Evolutionary conservation across 257 asterid species (phyloP), one percentile per base, ranked within the genome.

Genomic region (Gentiana straminea): DNA sequence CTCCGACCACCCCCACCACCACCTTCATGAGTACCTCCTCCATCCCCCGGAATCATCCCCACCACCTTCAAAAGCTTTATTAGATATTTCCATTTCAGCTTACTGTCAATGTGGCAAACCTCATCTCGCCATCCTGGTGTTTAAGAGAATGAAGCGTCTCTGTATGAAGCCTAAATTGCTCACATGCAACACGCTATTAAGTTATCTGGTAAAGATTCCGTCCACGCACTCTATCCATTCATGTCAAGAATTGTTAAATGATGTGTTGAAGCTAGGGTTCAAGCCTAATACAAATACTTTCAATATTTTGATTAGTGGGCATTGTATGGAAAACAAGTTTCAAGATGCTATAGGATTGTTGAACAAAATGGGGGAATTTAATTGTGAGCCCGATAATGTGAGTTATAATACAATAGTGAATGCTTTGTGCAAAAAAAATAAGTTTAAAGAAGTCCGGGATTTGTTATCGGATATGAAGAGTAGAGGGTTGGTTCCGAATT

Each of bases 61-160:
- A 10, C 74, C 71, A 2, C 97, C 97, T 3, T 60, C 80, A 6
- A 68, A 62, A 10, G 74, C 75, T 47, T 80, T 89, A 3, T 47
- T 86, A 2, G 70, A 83, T 74, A 86, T 85, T 39, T 71, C 79
- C 57, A 74, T 89, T 33, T 62, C 68, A 32, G 82, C 90, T 3
- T 89, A 89, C 63, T 84, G 89, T 71, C 73, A 76, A 1, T 70
- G 75, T 52, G 82, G 86, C 0, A 77, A 59, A 56, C 84, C 95
- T 54, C 76, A 80, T 65, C 81, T 80, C 10, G 95, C 82, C 1
- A 75, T 69, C 0, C 79, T 80, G 64, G 60, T 89, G 57, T 86
- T 89, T 75, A 86, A 89, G 75, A 78, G 74, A 49, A 86, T 89
- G 95, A 89, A 84, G 75, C 85, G 93, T 48, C 78, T 59, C 2